These are phyloP conservation scores for Epichloe amarillans DNA, from an alignment of 2,329 filamentous ascomycete species.

Conservation along the genomic window DNA sequence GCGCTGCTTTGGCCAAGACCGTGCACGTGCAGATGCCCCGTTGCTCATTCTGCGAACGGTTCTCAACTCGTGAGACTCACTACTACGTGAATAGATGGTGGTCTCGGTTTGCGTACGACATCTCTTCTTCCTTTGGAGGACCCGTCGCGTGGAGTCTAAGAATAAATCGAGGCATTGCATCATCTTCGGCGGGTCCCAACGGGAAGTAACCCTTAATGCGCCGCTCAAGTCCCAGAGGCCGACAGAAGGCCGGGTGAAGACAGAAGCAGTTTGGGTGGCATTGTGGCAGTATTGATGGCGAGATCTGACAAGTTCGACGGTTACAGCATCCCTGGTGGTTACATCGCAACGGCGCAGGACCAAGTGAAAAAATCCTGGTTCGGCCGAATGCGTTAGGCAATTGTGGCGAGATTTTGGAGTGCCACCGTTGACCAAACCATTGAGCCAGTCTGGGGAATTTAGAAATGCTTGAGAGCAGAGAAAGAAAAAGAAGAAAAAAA, in stretches of 20 bases:
- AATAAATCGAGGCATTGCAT: constrained; percentile 7
- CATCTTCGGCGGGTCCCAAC: constrained; percentile 7
- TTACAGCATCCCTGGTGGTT: constrained; percentile 11
- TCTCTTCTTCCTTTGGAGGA: neutral
- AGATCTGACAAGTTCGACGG: constrained; percentile 11
- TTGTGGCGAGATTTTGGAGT: neutral
- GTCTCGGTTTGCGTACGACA: neutral
- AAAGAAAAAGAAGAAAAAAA: no score
- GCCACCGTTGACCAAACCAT: neutral
- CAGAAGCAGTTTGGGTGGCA: neutral
- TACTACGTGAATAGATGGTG: neutral
- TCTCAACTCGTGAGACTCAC: neutral
- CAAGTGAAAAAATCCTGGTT: constrained; percentile 9
- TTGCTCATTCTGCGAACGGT: neutral
- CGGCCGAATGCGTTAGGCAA: constrained; percentile 5
- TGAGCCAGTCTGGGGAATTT: no score
- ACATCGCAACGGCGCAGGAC: constrained; percentile 10
- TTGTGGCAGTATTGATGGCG: constrained; percentile 4
- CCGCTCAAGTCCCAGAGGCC: constrained; percentile 2
- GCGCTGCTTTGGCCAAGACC: neutral
- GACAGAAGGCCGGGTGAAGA: constrained; percentile 4
- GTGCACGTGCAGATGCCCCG: neutral
- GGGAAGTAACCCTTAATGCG: constrained; percentile 11
- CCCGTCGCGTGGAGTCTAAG: constrained; percentile 2
- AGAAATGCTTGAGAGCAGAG: no score